Evolutionary conservation across 768 basidiomycete species (phyloP), one percentile per base, ranked within the genome.

Genomic region (Collybiopsis luxurians): DNA sequence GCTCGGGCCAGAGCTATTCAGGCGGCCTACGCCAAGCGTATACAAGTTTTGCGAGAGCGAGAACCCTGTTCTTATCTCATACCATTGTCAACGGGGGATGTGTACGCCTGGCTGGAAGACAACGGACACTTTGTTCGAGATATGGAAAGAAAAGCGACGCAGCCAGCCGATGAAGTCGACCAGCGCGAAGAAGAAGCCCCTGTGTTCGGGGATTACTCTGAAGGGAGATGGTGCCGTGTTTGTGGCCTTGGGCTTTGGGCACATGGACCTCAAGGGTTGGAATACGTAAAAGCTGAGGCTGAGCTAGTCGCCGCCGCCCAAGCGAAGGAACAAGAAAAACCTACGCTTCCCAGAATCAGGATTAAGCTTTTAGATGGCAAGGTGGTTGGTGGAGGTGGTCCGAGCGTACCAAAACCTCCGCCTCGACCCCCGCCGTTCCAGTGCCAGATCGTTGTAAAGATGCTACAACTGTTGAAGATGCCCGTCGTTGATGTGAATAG

Each of bases 71-170:
- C 60, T 15, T 58, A 60, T 54, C 51, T 68, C 19, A 61, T 66
- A 23, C 50, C 61, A n/a, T 62, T 81, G 48, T 71, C 72, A 3
- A 73, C 75, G 27, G 77, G 71, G 4, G 77, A 80, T 52, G 73
- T 81, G 0, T 79, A 74, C 63, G 60, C 61, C 13, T 83, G 82
- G 81, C 70, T 82, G 36, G 64, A 66, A 23, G 72, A 73, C 49
- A 70, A 75, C 28, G 75, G 74, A 0, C 68, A 75, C 54, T 75
- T 78, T 62, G 67, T 65, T 55, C 64, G 67, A 23, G 26, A 39
- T 24, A 63, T 55, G 53, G 49, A 59, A 39, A 57, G 55, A 36
- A 58, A 61, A 34, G 53, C 43, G 12, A 11, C 55, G 21, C 51
- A 63, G 44, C 45, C 13, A 34, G 31, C 21, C 21, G 36, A 24